phyloP scores from a whole-genome alignment of 441 rosid species.

The Geranium incanum region DNA sequence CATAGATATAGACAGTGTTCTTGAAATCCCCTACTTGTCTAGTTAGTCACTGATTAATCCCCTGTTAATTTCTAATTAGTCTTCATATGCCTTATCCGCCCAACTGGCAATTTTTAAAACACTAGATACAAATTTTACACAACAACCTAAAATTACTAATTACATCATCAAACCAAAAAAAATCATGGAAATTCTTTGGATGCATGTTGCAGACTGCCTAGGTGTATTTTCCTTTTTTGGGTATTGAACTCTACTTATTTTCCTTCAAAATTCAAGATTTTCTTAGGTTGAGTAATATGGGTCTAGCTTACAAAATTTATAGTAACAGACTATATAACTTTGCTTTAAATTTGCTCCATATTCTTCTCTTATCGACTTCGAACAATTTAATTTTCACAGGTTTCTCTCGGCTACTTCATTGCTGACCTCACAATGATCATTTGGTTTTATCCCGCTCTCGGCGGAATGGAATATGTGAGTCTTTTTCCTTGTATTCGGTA shows the following conservation, averaged over 20 bases:
- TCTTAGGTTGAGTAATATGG: not conserved
- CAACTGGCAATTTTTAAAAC: no score
- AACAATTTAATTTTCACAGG: slow-evolving; percentile 20
- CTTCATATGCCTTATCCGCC: no score
- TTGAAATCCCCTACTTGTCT: no score
- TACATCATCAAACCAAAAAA: not conserved
- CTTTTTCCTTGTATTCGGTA: not conserved
- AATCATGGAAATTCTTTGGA: not conserved
- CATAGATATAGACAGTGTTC: not conserved
- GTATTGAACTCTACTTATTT: not conserved
- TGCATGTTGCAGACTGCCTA: not conserved
- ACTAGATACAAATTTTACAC: not conserved
- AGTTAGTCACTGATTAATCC: no score
- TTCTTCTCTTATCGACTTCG: not conserved
- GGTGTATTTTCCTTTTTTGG: not conserved
- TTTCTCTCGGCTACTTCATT: slow-evolving; percentile 42
- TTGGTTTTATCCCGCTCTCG: slow-evolving; percentile 42
- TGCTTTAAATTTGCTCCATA: not conserved
- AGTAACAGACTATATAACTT: not conserved
- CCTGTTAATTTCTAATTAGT: no score
- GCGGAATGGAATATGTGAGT: slow-evolving; percentile 48
- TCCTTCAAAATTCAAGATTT: not conserved
- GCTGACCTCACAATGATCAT: slow-evolving; percentile 42
- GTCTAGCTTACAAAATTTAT: not conserved
- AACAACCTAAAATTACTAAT: not conserved